phyloP scores from a whole-genome alignment of 2,329 filamentous ascomycete genomes.

The Fusarium austroafricanum region DNA sequence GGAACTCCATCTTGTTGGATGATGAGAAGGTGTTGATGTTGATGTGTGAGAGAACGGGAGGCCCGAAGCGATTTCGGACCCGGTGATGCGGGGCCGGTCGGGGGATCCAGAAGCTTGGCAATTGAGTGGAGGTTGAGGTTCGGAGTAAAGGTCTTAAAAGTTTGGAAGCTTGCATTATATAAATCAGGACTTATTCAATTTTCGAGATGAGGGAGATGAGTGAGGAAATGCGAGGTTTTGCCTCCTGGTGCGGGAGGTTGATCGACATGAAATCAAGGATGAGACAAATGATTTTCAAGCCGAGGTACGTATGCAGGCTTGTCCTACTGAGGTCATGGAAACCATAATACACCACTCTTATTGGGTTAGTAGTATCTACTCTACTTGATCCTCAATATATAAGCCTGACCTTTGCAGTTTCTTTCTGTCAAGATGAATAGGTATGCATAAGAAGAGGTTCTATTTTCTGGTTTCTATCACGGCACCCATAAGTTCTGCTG shows the following conservation, averaged over 20 bases:
- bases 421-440: not conserved
- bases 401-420: not conserved
- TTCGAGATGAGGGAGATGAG: not conserved
- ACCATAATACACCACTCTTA: slow-evolving; percentile 8
- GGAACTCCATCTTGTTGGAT: slow-evolving; percentile 32
- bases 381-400: not conserved
- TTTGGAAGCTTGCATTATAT: slow-evolving; percentile 30
- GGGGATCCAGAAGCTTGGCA: slow-evolving; percentile 24
- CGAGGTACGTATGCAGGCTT: slow-evolving; percentile 24
- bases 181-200: not conserved
- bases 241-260: not conserved
- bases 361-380: slow-evolving; percentile 1
- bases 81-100: slow-evolving; percentile 24
- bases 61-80: slow-evolving; percentile 9
- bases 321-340: slow-evolving; percentile 11
- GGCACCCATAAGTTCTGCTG: not conserved
- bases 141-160: slow-evolving; percentile 17
- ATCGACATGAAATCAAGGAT: slow-evolving; percentile 18
- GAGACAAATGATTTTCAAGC: slow-evolving; percentile 17
- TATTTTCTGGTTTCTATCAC: not conserved
- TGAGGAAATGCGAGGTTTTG: not conserved
- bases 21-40: slow-evolving; percentile 30
- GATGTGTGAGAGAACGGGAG: slow-evolving; percentile 4
- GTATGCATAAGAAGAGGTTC: not conserved
- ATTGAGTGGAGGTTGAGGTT: slow-evolving; percentile 19